A percentile compares a stretch with the other conserved stretches of the same genome.
These are phyloP conservation scores for Phialophora expanda DNA, from an alignment of 2,329 filamentous ascomycete species.

Conservation along the genomic window DNA sequence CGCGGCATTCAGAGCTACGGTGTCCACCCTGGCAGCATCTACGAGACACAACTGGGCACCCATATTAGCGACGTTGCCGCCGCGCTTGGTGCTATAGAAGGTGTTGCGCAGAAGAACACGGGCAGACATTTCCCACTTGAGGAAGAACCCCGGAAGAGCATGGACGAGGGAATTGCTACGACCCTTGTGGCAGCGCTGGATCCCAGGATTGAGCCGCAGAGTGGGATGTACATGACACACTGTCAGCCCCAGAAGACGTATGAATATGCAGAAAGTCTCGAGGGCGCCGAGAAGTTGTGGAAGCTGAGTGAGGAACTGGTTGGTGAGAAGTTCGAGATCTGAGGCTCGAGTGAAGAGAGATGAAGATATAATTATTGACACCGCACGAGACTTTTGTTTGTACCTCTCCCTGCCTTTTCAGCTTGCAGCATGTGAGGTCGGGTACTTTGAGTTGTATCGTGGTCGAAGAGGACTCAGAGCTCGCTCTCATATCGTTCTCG, in stretches of 20 bases:
- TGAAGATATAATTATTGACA: neutral
- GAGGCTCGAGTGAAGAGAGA: neutral
- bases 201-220: conserved; percentile 45
- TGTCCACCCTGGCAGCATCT: conserved; percentile 49
- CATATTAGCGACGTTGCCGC: conserved; percentile 20
- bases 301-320: conserved; percentile 43
- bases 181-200: conserved; percentile 54
- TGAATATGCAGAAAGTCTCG: conserved; percentile 41
- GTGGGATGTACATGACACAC: conserved; percentile 45
- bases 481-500: neutral
- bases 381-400: neutral
- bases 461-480: neutral
- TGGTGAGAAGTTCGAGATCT: conserved; percentile 41
- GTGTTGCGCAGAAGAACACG: conserved; percentile 28
- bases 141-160: conserved; percentile 42
- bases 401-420: neutral
- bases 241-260: conserved; percentile 43
- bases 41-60: conserved; percentile 17
- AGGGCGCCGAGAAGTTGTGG: conserved; percentile 44
- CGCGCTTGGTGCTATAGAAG: conserved; percentile 21
- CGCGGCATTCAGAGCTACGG: conserved; percentile 48
- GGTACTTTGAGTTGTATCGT: neutral
- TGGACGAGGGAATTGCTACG: conserved; percentile 52
- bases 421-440: neutral
- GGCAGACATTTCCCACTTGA: conserved; percentile 24